These are phyloP conservation scores for Coniophora puteana DNA, from an alignment of 1,284 basidiomycete species.

Conservation along the genomic window DNA sequence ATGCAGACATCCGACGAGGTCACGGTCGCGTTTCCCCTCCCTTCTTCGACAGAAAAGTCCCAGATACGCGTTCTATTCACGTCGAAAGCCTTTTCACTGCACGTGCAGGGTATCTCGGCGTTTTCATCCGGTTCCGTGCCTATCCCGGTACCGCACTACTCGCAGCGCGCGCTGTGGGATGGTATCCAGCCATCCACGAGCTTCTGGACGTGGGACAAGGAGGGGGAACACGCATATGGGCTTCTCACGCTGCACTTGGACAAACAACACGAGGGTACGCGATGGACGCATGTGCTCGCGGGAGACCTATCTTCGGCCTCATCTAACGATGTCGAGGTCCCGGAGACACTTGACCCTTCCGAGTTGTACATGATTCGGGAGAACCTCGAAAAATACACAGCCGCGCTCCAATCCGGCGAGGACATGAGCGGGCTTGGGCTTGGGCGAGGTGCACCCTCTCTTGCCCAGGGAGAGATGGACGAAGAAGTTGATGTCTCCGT, in stretches of 20 bases:
- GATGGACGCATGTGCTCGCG: conserved; percentile 83
- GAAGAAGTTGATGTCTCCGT: conserved; percentile 75
- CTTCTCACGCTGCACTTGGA: conserved; percentile 81
- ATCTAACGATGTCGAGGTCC: conserved; percentile 61
- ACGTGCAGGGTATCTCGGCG: conserved; percentile 49
- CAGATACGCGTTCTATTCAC: conserved; percentile 69
- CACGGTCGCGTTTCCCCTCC: conserved; percentile 80
- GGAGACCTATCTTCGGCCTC: conserved; percentile 35
- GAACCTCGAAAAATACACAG: conserved; percentile 81
- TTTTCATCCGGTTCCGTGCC: conserved; percentile 27
- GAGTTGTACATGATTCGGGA: conserved; percentile 79
- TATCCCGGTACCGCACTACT: conserved; percentile 54
- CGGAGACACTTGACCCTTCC: conserved; percentile 86
- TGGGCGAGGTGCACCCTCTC: conserved; percentile 65
- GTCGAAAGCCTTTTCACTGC: conserved; percentile 60
- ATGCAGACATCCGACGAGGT: conserved; percentile 82
- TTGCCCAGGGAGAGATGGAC: conserved; percentile 81
- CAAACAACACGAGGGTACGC: conserved; percentile 75
- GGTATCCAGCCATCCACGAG: conserved; percentile 65
- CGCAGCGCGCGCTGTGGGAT: conserved; percentile 71
- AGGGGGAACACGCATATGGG: conserved; percentile 61
- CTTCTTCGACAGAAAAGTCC: conserved; percentile 58
- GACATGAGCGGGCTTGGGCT: conserved; percentile 56
- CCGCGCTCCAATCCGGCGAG: conserved; percentile 50
- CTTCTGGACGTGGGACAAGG: conserved; percentile 87